Base-by-base conservation (phyloP, 2,329 filamentous ascomycete species). In the Cercospora janseana region DNA sequence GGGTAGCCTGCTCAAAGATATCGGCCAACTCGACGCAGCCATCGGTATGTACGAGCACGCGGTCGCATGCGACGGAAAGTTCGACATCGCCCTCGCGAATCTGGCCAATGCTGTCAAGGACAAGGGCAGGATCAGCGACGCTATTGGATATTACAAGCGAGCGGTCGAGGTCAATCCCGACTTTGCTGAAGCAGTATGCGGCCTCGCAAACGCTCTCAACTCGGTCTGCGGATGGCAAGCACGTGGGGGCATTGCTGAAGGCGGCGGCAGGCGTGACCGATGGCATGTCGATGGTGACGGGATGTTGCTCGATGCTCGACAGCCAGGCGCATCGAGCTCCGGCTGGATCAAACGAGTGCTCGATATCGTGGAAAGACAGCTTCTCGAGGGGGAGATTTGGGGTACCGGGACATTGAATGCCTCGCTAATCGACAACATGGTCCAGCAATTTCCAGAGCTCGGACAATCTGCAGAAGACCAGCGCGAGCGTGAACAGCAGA, bases 11-110 rank as follows among this genome's bases (percentile, higher is more conserved):
- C 77, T 98, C 34, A 98, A 98, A 65, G 93, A 98, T 61, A 93
- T 97, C 59, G 93, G 93, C 0, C 92, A 97, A 60, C 78, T 98
- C 10, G 85, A 90, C 59, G 80, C 88, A 40, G 93, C 93, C 0
- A 96, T 98, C 61, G 84, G 86, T 58, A 97, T 98, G 92, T 98
- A 98, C 65, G 90, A 97, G 70, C 85, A 89, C 59, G 93, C 93
- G 8, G 93, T 98, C 10, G 79, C 81, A 3, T 97, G 91, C 66
- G 93, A 98, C 68, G 83, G 83, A n/a, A 88, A 84, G 18, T 98
- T 98, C 63, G 93, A 98, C 64, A 98, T 98, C 63, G 93, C 93
- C 26, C 74, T 98, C 48, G 95, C 93, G 3, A 98, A 98, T 63
- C 77, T 98, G 16, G 93, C 93, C 48, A 98, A 98, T 67, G 93